Conservation (phyloP, 257 asterid genomes). For the Solanum dulcamara region DNA sequence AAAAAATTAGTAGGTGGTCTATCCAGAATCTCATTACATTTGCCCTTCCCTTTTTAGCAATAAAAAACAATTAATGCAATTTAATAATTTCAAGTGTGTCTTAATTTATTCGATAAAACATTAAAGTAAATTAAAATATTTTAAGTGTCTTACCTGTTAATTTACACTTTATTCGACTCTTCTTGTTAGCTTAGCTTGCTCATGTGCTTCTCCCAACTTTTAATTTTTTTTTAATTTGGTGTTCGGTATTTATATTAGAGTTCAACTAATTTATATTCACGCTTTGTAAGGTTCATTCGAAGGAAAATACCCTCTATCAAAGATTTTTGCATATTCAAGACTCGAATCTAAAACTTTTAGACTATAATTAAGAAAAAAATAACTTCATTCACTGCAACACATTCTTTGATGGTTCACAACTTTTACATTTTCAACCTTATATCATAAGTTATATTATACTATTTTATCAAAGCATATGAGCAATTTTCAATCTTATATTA, state of each 20-base stretch:
- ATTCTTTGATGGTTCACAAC: no score
- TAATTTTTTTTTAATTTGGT: no score
- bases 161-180: background rate
- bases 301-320: no score
- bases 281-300: no score
- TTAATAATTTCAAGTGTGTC: background rate
- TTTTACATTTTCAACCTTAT: background rate
- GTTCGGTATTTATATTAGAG: no score
- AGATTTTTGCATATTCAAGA: no score
- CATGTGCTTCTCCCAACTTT: background rate
- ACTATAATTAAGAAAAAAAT: no score
- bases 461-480: background rate
- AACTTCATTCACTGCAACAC: no score
- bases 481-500: background rate
- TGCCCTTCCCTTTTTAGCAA: background rate
- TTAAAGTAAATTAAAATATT: background rate
- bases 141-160: background rate
- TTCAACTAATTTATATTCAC: no score
- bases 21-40: background rate
- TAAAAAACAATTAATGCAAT: background rate
- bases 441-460: background rate
- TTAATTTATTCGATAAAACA: background rate
- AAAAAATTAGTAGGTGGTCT: background rate
- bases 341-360: no score
- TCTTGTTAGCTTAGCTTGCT: background rate